Conservation (phyloP, 306 rosid genomes). For the Boehmeria nivea region DNA sequence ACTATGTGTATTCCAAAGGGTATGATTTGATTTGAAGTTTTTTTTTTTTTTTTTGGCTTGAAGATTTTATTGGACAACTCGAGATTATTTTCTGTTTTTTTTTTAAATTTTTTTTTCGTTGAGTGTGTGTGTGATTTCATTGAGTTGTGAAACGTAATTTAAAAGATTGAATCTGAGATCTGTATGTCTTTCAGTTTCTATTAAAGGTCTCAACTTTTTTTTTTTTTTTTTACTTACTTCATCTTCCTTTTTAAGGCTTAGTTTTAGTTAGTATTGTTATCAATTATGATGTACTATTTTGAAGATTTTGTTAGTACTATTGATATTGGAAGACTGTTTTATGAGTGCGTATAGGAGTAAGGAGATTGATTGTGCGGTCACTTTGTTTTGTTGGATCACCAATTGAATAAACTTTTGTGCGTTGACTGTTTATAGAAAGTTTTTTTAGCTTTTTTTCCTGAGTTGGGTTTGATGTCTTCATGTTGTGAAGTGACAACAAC, state of each 20-base stretch:
- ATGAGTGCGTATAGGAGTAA: no score
- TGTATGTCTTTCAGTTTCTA: not conserved
- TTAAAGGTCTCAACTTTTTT: not conserved
- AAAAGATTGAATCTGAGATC: constrained; percentile 9
- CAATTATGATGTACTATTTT: not conserved
- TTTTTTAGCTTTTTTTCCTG: constrained; percentile 8
- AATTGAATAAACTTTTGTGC: not conserved
- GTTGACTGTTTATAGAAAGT: constrained; percentile 16
- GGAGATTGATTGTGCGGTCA: no score
- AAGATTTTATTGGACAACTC: not conserved
- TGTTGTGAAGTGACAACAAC: constrained; percentile 48
- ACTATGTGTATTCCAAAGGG: constrained; percentile 76
- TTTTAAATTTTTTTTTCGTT: not conserved
- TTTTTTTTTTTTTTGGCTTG: not conserved
- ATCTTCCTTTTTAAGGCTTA: not conserved
- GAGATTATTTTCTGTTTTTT: not conserved
- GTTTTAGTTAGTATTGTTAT: not conserved
- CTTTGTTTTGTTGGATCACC: no score
- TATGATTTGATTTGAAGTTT: constrained; percentile 20
- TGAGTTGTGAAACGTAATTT: no score
- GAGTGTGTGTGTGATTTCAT: not conserved
- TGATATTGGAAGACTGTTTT: no score
- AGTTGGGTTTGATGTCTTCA: constrained; percentile 13
- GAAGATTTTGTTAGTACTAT: not conserved
- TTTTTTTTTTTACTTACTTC: not conserved